Percentiles rank a stretch among this genome's conserved stretches.
Evolutionary conservation across 371 early-diverging fungal genomes (phyloP).

Genomic region (Mucor plumbeus): DNA sequence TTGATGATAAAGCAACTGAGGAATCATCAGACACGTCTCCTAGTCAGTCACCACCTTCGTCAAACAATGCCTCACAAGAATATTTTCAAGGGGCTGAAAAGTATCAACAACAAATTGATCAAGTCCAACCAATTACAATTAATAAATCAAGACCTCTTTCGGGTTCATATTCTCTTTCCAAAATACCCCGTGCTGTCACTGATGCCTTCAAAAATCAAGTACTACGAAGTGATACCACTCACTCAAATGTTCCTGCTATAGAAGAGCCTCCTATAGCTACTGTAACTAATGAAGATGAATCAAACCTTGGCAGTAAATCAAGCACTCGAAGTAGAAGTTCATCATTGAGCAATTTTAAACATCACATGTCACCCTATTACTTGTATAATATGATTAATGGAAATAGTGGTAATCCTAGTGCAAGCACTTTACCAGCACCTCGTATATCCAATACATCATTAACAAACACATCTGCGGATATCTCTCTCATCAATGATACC

Average conservation of each 20-base stretch:
- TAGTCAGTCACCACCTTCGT: background rate
- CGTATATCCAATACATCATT: background rate
- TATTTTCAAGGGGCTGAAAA: background rate
- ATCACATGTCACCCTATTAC: constrained; percentile 16
- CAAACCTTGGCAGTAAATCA: background rate
- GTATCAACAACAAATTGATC: background rate
- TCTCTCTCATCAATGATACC: background rate
- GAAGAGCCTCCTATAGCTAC: background rate
- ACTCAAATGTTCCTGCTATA: background rate
- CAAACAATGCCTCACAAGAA: background rate
- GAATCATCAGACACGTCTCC: background rate
- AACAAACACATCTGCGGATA: background rate
- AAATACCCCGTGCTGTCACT: constrained; percentile 25
- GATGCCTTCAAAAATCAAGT: constrained; percentile 29
- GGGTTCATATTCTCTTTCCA: constrained; percentile 18
- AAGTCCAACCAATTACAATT: background rate
- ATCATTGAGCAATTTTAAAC: constrained; percentile 16
- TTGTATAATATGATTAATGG: constrained; percentile 13
- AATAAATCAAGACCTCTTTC: constrained; percentile 7
- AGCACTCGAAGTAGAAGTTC: background rate
- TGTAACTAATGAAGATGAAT: background rate
- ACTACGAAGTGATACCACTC: constrained; percentile 3
- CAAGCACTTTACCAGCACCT: background rate
- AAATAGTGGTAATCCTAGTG: background rate
- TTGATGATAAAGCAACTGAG: background rate